These are phyloP conservation scores for Haplosporangium sp. DNA, from an alignment of 371 early-diverging fungal genomes.

Conservation along the genomic window DNA sequence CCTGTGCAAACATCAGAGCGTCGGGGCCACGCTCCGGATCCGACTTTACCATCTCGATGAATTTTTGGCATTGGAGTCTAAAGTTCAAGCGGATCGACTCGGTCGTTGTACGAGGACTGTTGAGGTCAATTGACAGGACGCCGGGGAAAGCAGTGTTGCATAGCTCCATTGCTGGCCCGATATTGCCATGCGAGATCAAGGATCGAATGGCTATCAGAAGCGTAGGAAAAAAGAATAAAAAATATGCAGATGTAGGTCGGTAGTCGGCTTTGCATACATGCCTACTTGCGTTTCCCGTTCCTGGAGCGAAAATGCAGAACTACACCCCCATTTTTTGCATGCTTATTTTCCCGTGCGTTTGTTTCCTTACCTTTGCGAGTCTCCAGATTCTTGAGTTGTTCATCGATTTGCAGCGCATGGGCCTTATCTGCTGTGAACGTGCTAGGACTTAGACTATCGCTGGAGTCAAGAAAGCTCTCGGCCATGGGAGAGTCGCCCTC, in stretches of 20 bases:
- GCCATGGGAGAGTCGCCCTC: slow-evolving; percentile 56
- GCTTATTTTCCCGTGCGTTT: neutral
- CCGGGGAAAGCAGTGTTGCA: slow-evolving; percentile 55
- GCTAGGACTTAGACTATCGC: slow-evolving; percentile 15
- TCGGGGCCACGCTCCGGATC: slow-evolving; percentile 40
- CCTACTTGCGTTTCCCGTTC: neutral
- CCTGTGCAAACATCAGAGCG: slow-evolving; percentile 57
- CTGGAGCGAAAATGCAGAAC: too few relatives aligned
- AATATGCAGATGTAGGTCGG: neutral
- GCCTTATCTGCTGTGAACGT: slow-evolving; percentile 41
- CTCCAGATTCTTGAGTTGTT: slow-evolving; percentile 53
- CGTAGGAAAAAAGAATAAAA: neutral
- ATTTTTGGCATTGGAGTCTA: slow-evolving; percentile 56
- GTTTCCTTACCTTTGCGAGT: slow-evolving; percentile 47
- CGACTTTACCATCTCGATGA: slow-evolving; percentile 55
- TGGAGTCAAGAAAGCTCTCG: slow-evolving; percentile 19
- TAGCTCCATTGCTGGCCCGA: slow-evolving; percentile 51
- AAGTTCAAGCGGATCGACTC: slow-evolving; percentile 56
- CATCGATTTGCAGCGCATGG: slow-evolving; percentile 47
- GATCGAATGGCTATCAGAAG: slow-evolving; percentile 50
- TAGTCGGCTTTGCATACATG: neutral
- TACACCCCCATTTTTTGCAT: too few relatives aligned
- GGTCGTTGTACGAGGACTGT: slow-evolving; percentile 34
- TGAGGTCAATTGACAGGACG: slow-evolving; percentile 49
- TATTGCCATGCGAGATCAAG: slow-evolving; percentile 55